Evolutionary conservation across 2,329 filamentous ascomycete genomes (phyloP).

Genomic region (Pseudonectria buxi): DNA sequence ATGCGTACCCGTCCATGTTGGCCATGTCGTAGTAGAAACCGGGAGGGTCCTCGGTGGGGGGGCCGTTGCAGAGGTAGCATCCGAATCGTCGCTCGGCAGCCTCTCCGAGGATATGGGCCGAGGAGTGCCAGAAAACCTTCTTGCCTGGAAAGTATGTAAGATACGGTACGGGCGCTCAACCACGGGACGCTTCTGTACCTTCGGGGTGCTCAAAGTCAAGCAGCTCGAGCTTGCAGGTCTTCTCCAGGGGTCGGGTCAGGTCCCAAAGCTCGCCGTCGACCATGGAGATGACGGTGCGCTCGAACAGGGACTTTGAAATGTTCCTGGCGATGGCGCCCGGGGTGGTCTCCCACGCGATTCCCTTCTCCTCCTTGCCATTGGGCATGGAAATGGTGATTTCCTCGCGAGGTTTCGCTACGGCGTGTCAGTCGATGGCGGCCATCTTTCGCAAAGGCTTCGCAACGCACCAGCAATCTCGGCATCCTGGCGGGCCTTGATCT

Average conservation of each 20-base stretch:
- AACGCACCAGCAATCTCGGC: conserved; percentile 54
- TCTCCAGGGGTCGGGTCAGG: conserved; percentile 81
- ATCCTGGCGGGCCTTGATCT: conserved; percentile 76
- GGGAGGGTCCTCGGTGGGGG: conserved; percentile 67
- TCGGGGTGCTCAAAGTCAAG: conserved; percentile 64
- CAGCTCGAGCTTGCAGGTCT: conserved; percentile 76
- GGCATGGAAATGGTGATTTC: conserved; percentile 67
- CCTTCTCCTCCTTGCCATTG: conserved; percentile 64
- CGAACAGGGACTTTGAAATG: conserved; percentile 79
- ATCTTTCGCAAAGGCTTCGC: conserved; percentile 3
- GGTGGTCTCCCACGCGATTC: conserved; percentile 86
- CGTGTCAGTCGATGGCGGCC: conserved; percentile 16
- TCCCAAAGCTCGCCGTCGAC: conserved; percentile 88
- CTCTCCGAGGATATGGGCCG: conserved; percentile 92
- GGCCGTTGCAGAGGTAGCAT: conserved; percentile 88
- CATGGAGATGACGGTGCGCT: conserved; percentile 79
- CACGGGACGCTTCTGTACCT: conserved; percentile 14
- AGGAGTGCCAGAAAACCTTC: conserved; percentile 97
- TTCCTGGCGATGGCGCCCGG: conserved; percentile 69
- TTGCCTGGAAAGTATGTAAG: conserved; percentile 48
- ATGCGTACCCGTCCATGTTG: conserved; percentile 32
- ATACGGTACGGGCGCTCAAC: background rate
- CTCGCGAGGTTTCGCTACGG: conserved; percentile 60
- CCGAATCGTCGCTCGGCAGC: conserved; percentile 85
- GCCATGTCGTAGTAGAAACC: conserved; percentile 99